Base-by-base conservation (phyloP, 2,329 filamentous ascomycete species). In the Incumbomyces lentus region DNA sequence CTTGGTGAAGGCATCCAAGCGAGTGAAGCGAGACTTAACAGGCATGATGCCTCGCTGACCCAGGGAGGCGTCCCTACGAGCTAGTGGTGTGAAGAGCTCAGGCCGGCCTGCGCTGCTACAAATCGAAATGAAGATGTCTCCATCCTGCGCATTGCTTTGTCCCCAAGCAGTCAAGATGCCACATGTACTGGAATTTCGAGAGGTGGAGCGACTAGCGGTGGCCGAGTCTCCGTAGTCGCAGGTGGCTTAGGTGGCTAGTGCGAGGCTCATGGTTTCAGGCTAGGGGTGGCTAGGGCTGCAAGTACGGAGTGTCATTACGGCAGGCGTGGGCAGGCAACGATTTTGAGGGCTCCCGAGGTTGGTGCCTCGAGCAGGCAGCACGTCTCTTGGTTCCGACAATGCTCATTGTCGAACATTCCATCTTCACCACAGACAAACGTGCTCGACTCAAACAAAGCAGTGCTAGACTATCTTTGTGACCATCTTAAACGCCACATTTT, bases 1-100 rank as follows among this genome's bases (percentile, higher is more conserved):
- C 71, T 98, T 98, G 43, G 90, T 95, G 66, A 98, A 98, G 75
- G 92, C 92, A 68, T 98, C 92, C 54, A 98, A 86, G 78, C 84
- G 83, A 50, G 86, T 95, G 64, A 98, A 95, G 66, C 92, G 82
- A 58, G 87, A 94, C 73, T 94, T 95, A 61, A 82, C 71, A 55
- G 89, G 74, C 92, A 96, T 96, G 35, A 55, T 57, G 53, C 54
- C 48, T 42, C 22, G 8, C 5, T 26, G 8, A 26, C 8, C 22
- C 51, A 55, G 52, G 13, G 49, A 46, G n/a, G 18, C 19, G 34
- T 26, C 11, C 17, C 37, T 32, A 14, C n/a, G 19, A 35, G 13
- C 7, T 26, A 11, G n/a, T 14, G 13, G 14, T 17, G 22, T 35
- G n/a, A 19, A 35, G 16, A 34, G 31, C 40, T 44, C 40, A 44